These are phyloP conservation scores for Senna siamea DNA, from an alignment of 306 rosid species.

Conservation along the genomic window DNA sequence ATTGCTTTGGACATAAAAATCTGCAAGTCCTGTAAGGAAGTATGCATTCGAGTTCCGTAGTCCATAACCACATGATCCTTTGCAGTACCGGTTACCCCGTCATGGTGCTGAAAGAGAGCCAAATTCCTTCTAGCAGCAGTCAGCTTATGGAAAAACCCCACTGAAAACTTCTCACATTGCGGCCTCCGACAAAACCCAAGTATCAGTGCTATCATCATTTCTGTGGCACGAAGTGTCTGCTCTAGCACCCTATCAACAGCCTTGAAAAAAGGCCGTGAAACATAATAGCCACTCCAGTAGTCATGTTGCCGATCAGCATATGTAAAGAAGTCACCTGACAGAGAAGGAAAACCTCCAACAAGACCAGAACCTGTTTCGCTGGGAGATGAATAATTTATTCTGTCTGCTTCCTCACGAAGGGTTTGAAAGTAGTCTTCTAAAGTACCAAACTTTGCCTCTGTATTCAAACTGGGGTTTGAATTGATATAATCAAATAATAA, in stretches of 20 bases:
- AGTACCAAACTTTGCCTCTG: slow-evolving; percentile 89
- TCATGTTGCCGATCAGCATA: slow-evolving; percentile 94
- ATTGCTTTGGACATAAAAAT: slow-evolving; percentile 87
- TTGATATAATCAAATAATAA: slow-evolving; percentile 84
- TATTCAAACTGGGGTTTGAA: slow-evolving; percentile 79
- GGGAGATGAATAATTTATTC: slow-evolving; percentile 72
- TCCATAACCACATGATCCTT: slow-evolving; percentile 91
- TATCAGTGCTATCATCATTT: slow-evolving; percentile 82
- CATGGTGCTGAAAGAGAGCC: slow-evolving; percentile 99
- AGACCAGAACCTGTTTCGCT: slow-evolving; percentile 83
- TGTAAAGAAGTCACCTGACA: slow-evolving; percentile 95
- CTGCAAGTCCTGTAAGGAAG: slow-evolving; percentile 89
- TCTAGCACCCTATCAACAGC: slow-evolving; percentile 97
- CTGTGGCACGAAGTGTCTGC: slow-evolving; percentile 90
- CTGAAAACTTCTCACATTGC: slow-evolving; percentile 82
- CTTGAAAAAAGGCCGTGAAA: slow-evolving; percentile 96
- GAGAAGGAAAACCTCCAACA: slow-evolving; percentile 91
- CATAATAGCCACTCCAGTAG: slow-evolving; percentile 99
- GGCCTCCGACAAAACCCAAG: slow-evolving; percentile 78
- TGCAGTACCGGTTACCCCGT: slow-evolving; percentile 99
- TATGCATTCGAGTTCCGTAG: slow-evolving; percentile 94
- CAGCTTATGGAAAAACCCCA: slow-evolving; percentile 84
- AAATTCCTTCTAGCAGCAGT: slow-evolving; percentile 97
- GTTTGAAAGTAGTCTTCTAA: slow-evolving; percentile 88
- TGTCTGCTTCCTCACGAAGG: slow-evolving; percentile 84